Conservation (phyloP, 225 moss, liverwort and hornwort genomes). For the Physcomitrellopsis africana region DNA sequence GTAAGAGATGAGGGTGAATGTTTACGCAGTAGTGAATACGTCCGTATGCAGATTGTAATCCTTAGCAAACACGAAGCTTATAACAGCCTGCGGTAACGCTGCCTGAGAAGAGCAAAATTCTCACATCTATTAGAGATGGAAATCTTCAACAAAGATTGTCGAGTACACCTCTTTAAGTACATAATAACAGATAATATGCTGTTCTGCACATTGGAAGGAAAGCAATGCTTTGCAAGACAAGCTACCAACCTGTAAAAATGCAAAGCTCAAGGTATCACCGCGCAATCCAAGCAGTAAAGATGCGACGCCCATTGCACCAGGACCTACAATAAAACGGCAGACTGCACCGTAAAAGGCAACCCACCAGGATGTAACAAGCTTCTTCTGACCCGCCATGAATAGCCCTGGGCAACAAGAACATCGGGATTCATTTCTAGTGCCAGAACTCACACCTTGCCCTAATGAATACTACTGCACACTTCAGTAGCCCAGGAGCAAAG, state of each 20-base stretch:
- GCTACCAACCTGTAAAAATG: constrained; percentile 55
- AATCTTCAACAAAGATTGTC: not conserved
- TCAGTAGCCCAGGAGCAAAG: not conserved
- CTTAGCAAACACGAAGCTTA: constrained; percentile 77
- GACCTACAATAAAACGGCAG: constrained; percentile 60
- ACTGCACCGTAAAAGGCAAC: constrained; percentile 47
- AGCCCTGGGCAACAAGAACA: constrained; percentile 29
- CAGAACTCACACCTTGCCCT: not conserved
- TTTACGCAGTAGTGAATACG: constrained; percentile 77
- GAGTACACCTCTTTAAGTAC: too few species aligned
- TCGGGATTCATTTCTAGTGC: not conserved
- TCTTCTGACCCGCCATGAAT: constrained; percentile 58
- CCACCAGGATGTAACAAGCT: constrained; percentile 50
- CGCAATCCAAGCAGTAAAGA: constrained; percentile 41
- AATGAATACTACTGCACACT: not conserved
- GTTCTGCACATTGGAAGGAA: not conserved
- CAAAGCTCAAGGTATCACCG: constrained; percentile 49
- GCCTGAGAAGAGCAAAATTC: constrained; percentile 46
- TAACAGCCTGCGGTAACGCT: constrained; percentile 77
- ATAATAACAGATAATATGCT: too few species aligned
- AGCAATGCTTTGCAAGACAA: not conserved
- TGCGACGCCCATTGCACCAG: constrained; percentile 46
- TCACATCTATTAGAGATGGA: not conserved
- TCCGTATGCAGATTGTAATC: constrained; percentile 59
- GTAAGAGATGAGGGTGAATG: not conserved